A percentile compares a stretch with the other conserved stretches of the same genome.
phyloP scores from a whole-genome alignment of 2,329 filamentous ascomycete species.

The Fusarium papillatum region DNA sequence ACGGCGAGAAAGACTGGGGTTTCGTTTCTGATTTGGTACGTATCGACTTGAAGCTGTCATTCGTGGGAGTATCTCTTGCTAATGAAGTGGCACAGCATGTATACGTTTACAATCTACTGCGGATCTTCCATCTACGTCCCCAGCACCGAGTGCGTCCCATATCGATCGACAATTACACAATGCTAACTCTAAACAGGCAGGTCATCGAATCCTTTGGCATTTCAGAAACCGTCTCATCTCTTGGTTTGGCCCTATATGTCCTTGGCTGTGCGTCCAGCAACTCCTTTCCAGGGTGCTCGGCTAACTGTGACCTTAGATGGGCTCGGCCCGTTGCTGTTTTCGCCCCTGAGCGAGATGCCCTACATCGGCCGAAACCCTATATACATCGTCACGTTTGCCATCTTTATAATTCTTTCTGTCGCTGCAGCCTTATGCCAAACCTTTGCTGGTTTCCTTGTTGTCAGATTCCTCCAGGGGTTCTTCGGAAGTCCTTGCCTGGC shows the following conservation, averaged over 20 bases:
- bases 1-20: not conserved
- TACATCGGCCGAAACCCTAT: slow-evolving; percentile 65
- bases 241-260: not conserved
- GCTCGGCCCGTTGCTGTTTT: not conserved
- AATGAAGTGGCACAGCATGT: not conserved
- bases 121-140: not conserved
- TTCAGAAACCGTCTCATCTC: not conserved
- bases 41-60: accelerated
- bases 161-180: not conserved
- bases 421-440: slow-evolving; percentile 66
- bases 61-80: not conserved
- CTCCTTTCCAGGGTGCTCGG: not conserved
- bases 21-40: not conserved
- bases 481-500: slow-evolving; percentile 45
- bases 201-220: not conserved
- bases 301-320: not conserved
- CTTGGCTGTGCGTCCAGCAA: not conserved
- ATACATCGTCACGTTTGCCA: slow-evolving; percentile 68
- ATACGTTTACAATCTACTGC: not conserved
- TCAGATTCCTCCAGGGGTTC: slow-evolving; percentile 66
- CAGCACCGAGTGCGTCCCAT: not conserved
- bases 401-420: slow-evolving; percentile 69
- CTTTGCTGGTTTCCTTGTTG: slow-evolving; percentile 65
- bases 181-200: not conserved
- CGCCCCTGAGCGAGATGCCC: slow-evolving; percentile 62